Conservation (phyloP, 1,284 basidiomycete species). For the Athelia psychrophila region DNA sequence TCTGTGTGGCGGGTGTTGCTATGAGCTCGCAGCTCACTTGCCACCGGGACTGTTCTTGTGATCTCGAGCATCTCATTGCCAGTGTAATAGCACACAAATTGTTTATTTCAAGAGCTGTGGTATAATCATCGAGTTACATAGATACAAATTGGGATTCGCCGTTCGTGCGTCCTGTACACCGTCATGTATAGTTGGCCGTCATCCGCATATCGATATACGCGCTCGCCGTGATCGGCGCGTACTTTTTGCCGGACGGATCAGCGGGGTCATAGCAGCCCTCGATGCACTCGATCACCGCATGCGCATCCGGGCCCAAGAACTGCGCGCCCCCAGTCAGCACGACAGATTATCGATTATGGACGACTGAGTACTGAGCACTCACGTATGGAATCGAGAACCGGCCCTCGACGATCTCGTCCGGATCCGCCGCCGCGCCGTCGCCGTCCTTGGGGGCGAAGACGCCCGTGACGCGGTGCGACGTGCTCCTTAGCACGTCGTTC, state of each 20-base stretch:
- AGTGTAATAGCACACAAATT: too few relatives aligned
- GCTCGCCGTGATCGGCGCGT: conserved; percentile 13
- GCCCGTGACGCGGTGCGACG: conserved; percentile 12
- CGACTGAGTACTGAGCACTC: conserved; percentile 1
- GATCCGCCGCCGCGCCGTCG: too few relatives aligned
- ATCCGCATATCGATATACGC: conserved; percentile 12
- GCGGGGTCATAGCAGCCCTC: conserved; percentile 14
- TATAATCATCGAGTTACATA: too few relatives aligned
- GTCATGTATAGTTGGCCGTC: not conserved
- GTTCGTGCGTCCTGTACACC: too few relatives aligned
- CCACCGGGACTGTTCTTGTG: too few relatives aligned
- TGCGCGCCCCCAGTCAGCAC: not conserved
- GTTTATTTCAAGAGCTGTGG: too few relatives aligned
- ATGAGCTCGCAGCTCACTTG: too few relatives aligned
- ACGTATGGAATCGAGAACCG: conserved; percentile 16
- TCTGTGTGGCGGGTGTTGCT: too few relatives aligned
- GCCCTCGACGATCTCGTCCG: conserved; percentile 9
- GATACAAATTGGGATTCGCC: too few relatives aligned
- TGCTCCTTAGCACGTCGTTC: conserved; percentile 15
- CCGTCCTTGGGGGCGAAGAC: conserved; percentile 1
- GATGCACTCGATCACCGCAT: conserved; percentile 13
- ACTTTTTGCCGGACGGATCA: conserved; percentile 10
- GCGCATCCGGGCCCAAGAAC: conserved; percentile 12
- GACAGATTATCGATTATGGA: not conserved
- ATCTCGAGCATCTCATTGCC: too few relatives aligned